phyloP scores from a whole-genome alignment of 1,139 yeast genomes.

The Taphrina sp. region DNA sequence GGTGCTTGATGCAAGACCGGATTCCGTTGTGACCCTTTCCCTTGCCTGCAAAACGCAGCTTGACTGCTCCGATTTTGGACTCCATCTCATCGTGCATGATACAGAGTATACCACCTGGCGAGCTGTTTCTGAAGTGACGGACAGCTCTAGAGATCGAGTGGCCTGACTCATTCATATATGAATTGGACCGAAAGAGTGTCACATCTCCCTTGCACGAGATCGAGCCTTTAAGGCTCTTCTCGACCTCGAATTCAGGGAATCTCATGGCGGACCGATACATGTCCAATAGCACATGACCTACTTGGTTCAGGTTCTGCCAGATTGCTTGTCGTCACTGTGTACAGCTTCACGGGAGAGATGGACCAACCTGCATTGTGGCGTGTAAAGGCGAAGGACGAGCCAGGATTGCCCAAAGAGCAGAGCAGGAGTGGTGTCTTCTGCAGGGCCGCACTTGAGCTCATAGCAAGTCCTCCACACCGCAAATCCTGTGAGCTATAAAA shows the following conservation, averaged over 20 bases:
- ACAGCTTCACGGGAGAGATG: neutral
- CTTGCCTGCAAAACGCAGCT: constrained; percentile 9
- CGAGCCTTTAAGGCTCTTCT: neutral
- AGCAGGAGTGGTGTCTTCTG: constrained; percentile 4
- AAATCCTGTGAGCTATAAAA: no score
- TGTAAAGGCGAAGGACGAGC: constrained; percentile 6
- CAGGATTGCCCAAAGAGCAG: constrained; percentile 13
- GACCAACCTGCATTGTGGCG: constrained; percentile 26
- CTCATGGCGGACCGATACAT: constrained; percentile 12
- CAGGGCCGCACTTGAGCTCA: no score
- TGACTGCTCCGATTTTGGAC: constrained; percentile 12
- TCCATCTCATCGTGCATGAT: constrained; percentile 31
- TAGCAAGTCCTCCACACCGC: no score
- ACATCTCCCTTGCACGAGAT: neutral
- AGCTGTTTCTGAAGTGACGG: neutral
- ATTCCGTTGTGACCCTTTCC: constrained; percentile 30
- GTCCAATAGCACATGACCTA: constrained; percentile 17
- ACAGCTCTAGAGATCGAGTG: constrained; percentile 1
- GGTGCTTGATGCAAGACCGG: constrained; percentile 15
- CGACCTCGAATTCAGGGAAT: neutral
- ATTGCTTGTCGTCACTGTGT: no score
- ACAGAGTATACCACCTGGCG: constrained; percentile 9
- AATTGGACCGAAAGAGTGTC: constrained; percentile 10
- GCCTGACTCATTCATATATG: constrained; percentile 28
- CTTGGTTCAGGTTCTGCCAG: no score